phyloP scores from a whole-genome alignment of 129 eudicot genomes.

The Silybum marianum region DNA sequence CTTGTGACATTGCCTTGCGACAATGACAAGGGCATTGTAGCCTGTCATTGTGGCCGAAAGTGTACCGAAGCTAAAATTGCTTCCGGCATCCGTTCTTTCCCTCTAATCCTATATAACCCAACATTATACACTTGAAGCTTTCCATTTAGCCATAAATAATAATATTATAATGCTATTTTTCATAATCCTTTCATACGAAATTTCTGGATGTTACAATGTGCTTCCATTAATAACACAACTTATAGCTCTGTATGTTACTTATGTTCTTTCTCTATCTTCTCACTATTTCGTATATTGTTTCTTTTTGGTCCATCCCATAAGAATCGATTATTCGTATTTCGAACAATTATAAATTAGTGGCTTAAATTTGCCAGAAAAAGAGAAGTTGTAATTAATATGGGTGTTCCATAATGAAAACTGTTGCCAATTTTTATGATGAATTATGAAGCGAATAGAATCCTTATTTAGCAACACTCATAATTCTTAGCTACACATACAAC shows the following conservation, averaged over 20 bases:
- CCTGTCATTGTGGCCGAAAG: no score
- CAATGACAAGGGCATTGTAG: no score
- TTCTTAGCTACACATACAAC: background rate
- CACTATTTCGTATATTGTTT: background rate
- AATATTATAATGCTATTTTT: no score
- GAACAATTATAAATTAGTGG: background rate
- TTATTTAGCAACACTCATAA: background rate
- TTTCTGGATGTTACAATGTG: conserved; percentile 94
- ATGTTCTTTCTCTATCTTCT: background rate
- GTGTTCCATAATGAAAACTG: conserved; percentile 1
- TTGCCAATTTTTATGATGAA: background rate
- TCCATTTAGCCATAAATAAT: no score
- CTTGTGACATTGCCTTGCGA: no score
- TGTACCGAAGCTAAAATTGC: no score
- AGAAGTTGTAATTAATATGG: conserved; percentile 3
- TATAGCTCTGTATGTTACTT: conserved; percentile 60
- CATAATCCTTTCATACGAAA: no score
- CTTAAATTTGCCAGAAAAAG: background rate
- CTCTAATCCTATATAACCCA: no score
- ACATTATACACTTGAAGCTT: no score
- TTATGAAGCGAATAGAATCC: background rate
- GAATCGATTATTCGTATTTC: background rate
- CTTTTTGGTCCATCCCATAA: background rate
- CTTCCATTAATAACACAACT: conserved; percentile 51
- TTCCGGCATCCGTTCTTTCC: no score